These are phyloP conservation scores for Heritiera littoralis DNA, from an alignment of 345 rosid genomes.

Conservation along the genomic window DNA sequence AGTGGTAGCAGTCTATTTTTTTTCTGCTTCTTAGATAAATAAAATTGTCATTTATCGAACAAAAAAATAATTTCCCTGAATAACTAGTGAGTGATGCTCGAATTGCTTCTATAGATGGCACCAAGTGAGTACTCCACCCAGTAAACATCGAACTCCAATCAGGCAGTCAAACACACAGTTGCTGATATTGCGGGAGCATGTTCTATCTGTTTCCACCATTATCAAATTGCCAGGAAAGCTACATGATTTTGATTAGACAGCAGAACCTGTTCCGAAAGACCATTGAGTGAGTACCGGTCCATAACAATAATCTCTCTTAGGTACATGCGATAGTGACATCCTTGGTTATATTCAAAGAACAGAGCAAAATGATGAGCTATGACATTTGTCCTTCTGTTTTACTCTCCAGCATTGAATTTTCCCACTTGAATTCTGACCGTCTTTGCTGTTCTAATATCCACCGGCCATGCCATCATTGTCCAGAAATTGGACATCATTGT, in stretches of 20 bases:
- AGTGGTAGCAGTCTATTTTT: too few species aligned
- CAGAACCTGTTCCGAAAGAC: neutral
- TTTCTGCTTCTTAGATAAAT: too few species aligned
- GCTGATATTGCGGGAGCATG: neutral
- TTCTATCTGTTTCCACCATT: neutral
- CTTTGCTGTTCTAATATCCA: neutral
- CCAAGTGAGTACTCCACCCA: neutral
- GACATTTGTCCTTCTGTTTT: neutral
- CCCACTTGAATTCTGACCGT: neutral
- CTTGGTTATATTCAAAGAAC: neutral
- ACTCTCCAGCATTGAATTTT: neutral
- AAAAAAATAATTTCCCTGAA: too few species aligned
- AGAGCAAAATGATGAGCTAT: neutral
- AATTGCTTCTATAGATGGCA: neutral
- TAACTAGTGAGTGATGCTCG: neutral
- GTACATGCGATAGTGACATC: neutral
- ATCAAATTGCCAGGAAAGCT: neutral
- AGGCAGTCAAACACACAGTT: neutral
- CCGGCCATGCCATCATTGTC: neutral
- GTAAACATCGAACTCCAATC: neutral
- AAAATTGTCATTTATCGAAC: too few species aligned
- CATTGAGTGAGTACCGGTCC: neutral
- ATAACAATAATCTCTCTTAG: neutral
- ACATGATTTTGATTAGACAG: neutral
- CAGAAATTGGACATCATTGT: constrained; percentile 2